Evolutionary conservation across 2,329 filamentous ascomycete species (phyloP).

Genomic region (Fusarium burgessii): DNA sequence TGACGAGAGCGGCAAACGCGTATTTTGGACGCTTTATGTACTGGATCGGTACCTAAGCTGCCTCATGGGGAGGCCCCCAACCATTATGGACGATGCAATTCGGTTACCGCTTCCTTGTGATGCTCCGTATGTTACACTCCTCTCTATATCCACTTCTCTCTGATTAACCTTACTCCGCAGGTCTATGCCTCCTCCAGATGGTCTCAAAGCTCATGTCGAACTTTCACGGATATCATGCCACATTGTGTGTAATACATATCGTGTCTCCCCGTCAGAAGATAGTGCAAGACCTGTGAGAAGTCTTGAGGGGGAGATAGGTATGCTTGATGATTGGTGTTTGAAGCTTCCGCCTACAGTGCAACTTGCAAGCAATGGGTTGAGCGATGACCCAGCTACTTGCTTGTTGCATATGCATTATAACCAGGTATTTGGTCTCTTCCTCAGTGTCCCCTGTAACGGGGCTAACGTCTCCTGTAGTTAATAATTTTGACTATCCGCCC

Average conservation of each 20-base stretch:
- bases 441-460: neutral
- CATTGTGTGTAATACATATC: constrained; percentile 62
- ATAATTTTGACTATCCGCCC: constrained; percentile 62
- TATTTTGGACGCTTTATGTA: constrained; percentile 66
- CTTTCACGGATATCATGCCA: constrained; percentile 61
- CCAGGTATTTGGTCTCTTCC: constrained; percentile 42
- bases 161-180: constrained; percentile 43
- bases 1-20: constrained; percentile 59
- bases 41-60: constrained; percentile 63
- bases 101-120: constrained; percentile 56
- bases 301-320: constrained; percentile 55
- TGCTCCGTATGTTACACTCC: constrained; percentile 53
- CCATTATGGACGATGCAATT: constrained; percentile 61
- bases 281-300: constrained; percentile 47
- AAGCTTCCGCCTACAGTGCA: constrained; percentile 55
- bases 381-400: constrained; percentile 57
- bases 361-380: constrained; percentile 51
- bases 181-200: constrained; percentile 57
- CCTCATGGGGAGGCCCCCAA: constrained; percentile 62
- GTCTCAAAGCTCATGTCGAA: constrained; percentile 60
- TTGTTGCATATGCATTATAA: constrained; percentile 64
- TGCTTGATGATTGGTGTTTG: constrained; percentile 57
- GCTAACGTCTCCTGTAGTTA: constrained; percentile 48
- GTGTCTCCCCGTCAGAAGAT: constrained; percentile 51
- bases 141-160: neutral